Evolutionary conservation across 768 basidiomycete species (phyloP).

Genomic region (Suillus occidentalis): DNA sequence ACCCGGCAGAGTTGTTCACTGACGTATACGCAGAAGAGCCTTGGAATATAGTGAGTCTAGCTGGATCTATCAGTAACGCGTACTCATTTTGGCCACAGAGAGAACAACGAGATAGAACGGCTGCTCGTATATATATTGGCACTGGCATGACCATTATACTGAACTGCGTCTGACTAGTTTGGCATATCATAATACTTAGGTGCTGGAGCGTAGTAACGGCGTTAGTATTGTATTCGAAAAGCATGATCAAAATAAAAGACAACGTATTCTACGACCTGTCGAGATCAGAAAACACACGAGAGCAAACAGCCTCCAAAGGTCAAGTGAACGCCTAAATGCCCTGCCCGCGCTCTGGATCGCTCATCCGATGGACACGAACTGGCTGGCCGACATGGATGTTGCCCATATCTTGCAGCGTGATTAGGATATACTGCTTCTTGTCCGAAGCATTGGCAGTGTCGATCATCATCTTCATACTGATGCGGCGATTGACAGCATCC

Average conservation of each 20-base stretch:
- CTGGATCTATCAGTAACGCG: constrained; percentile 5
- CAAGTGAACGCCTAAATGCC: constrained; percentile 39
- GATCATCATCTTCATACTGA: constrained; percentile 96
- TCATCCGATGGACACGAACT: constrained; percentile 77
- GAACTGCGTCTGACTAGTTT: neutral
- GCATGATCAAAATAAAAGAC: neutral
- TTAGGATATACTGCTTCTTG: constrained; percentile 91
- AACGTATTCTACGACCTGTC: neutral
- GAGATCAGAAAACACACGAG: neutral
- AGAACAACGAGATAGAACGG: constrained; percentile 64
- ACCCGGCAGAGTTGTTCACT: constrained; percentile 79
- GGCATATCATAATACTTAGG: neutral
- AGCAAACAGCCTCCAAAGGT: neutral
- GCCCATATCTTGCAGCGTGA: constrained; percentile 91
- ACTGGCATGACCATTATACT: neutral
- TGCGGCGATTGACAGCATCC: constrained; percentile 88
- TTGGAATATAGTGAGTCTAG: constrained; percentile 72
- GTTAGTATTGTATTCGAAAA: neutral
- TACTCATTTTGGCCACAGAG: constrained; percentile 41
- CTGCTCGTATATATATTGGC: neutral
- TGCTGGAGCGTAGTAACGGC: too few species aligned
- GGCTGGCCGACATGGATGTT: constrained; percentile 65
- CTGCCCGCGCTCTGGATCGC: constrained; percentile 74
- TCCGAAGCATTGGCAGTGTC: constrained; percentile 86
- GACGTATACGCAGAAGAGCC: constrained; percentile 88